Evolutionary conservation across 2,329 filamentous ascomycete genomes (phyloP), one percentile per base, ranked within the genome.

Genomic region (Alternaria solani): DNA sequence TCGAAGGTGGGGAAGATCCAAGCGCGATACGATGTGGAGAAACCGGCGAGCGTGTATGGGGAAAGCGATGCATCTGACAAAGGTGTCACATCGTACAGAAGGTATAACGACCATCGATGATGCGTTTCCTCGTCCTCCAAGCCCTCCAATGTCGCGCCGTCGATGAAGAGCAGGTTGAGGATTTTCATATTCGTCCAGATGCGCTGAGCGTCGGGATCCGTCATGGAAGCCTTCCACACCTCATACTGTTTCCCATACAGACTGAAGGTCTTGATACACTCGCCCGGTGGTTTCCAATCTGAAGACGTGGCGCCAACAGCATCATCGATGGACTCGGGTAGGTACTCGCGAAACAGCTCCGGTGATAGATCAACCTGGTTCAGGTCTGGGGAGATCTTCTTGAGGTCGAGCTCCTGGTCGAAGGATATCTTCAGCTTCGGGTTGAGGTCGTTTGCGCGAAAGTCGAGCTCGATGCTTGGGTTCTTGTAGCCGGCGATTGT

Each of bases 101-200:
- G 89, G 80, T 93, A 98, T n/a, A 98, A 81, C 0, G 91, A 93
- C 95, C 95, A 99, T 70, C 94, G 87, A 62, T 93, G 87, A 20
- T 90, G 79, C 0, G 88, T 89, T 84, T 88, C 90, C 63, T 94
- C 70, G 1, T 90, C 86, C 39, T 93, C 88, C 2, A 90, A 81
- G 16, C 87, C 87, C 46, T 97, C 88, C 38, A 88, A 88, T 5
- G 88, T 91, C n/a, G 94, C 95, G 28, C 92, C 95, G 78, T 99
- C 96, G 63, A 99, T 97, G 77, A 93, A 96, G 61, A 98, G 84
- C 16, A 92, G 88, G 5, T 94, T 87, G 36, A 96, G 83, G 56
- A 97, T 88, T 80, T 97, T 93, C 65, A 96, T 87, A 53, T 94
- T 92, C 62, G 88, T 88, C 71, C 97, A 83, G 39, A 97, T 82